Evolutionary conservation across 768 basidiomycete genomes (phyloP).

Genomic region (Russula emetica): DNA sequence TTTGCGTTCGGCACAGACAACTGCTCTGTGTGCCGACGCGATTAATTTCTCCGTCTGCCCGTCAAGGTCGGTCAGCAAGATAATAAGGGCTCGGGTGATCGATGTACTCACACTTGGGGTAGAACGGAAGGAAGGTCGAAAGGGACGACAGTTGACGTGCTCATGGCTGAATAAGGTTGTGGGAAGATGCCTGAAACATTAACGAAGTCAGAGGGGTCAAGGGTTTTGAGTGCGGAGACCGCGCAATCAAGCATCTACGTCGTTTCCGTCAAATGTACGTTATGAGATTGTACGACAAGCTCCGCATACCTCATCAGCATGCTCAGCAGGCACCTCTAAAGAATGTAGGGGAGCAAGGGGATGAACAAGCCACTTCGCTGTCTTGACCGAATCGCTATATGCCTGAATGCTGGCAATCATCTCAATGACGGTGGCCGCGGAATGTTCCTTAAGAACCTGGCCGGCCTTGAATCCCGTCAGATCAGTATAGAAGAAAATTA

Average conservation of each 20-base stretch:
- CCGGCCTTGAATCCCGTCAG: slow-evolving; percentile 52
- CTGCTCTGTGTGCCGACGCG: slow-evolving; percentile 17
- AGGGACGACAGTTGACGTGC: slow-evolving; percentile 42
- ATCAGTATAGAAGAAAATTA: not conserved
- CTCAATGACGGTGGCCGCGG: slow-evolving; percentile 54
- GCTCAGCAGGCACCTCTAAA: slow-evolving; percentile 41
- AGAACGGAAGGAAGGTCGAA: slow-evolving; percentile 71
- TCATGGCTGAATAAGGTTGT: slow-evolving; percentile 57
- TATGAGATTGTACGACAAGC: slow-evolving; percentile 3
- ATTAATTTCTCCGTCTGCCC: slow-evolving; percentile 17
- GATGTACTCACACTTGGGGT: slow-evolving; percentile 47
- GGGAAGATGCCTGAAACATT: slow-evolving; percentile 54
- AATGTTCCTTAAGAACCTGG: slow-evolving; percentile 55
- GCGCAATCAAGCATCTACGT: slow-evolving; percentile 71
- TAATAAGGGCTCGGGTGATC: not conserved
- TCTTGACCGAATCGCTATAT: slow-evolving; percentile 58
- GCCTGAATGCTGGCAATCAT: slow-evolving; percentile 68
- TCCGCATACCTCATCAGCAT: slow-evolving; percentile 55
- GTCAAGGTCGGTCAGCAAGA: not conserved
- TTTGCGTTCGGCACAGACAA: slow-evolving; percentile 23
- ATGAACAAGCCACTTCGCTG: slow-evolving; percentile 61
- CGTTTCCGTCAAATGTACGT: not conserved
- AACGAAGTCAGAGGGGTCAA: slow-evolving; percentile 59
- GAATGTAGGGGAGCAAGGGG: slow-evolving; percentile 54
- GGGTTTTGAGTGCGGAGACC: slow-evolving; percentile 53